phyloP scores from a whole-genome alignment of 208 protist genomes.

The Lotmaria passim region DNA sequence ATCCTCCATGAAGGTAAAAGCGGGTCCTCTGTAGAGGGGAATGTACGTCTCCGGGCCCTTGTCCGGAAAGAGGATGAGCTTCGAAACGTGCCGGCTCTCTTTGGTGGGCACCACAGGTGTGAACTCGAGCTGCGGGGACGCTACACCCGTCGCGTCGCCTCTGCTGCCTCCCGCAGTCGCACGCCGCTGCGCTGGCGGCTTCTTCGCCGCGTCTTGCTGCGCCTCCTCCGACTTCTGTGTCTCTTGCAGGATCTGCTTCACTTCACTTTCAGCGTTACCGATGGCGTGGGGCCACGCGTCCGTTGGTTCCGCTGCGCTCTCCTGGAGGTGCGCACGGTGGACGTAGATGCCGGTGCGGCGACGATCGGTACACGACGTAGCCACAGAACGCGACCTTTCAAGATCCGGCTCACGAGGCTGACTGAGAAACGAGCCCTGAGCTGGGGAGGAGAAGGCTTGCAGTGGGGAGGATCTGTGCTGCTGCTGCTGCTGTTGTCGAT shows the following conservation, averaged over 20 bases:
- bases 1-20: conserved; percentile 45
- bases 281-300: conserved; percentile 2
- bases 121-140: not conserved
- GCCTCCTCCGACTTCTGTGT: not conserved
- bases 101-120: not conserved
- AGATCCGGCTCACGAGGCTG: not conserved
- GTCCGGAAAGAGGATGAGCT: not conserved
- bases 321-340: conserved; percentile 7
- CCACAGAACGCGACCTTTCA: not conserved
- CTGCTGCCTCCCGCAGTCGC: not conserved
- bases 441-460: not conserved
- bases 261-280: not conserved
- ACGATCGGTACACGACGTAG: not conserved
- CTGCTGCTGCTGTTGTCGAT: not conserved
- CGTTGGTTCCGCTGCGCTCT: not conserved
- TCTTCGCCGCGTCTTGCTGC: not conserved
- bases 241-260: not conserved
- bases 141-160: not conserved
- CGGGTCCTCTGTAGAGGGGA: conserved; percentile 28
- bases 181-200: not conserved
- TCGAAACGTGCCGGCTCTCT: conserved; percentile 2
- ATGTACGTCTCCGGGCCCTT: not conserved
- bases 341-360: not conserved
- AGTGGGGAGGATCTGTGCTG: not conserved
- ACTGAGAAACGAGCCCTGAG: not conserved